Evolutionary conservation across 2,329 filamentous ascomycete species (phyloP).

Genomic region (Aspergillus terreus): DNA sequence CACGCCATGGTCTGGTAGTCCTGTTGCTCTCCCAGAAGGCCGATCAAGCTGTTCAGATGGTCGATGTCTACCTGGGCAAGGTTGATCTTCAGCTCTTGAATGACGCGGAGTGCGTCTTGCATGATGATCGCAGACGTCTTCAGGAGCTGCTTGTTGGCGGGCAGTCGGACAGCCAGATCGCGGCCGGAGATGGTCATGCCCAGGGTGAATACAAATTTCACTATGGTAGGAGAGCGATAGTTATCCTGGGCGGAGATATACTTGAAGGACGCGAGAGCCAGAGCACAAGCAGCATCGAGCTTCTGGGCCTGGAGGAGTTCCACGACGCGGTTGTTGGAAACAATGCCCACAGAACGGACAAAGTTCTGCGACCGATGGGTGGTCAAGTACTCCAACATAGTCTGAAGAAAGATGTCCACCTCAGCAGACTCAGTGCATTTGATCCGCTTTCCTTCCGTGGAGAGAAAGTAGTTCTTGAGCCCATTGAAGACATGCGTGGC

Average conservation of each 20-base stretch:
- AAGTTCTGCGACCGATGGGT: conserved; percentile 32
- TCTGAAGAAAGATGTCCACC: conserved; percentile 28
- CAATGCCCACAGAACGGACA: conserved; percentile 36
- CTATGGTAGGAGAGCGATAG: conserved; percentile 24
- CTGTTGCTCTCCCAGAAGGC: conserved; percentile 42
- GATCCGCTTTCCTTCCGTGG: conserved; percentile 24
- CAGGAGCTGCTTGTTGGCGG: conserved; percentile 39
- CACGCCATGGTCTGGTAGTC: conserved; percentile 44
- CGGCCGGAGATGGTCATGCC: conserved; percentile 34
- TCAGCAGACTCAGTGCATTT: conserved; percentile 24
- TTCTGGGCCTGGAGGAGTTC: conserved; percentile 26
- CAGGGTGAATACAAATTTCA: conserved; percentile 34
- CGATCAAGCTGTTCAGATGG: conserved; percentile 42
- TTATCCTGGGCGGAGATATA: conserved; percentile 32
- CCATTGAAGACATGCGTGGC: conserved; percentile 26
- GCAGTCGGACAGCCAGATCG: conserved; percentile 16
- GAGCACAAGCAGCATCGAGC: conserved; percentile 29
- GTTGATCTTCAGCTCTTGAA: conserved; percentile 41
- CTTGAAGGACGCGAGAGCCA: conserved; percentile 31
- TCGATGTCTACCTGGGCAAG: conserved; percentile 39
- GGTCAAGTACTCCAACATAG: conserved; percentile 31
- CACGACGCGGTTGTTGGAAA: conserved; percentile 24
- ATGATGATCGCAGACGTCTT: conserved; percentile 40
- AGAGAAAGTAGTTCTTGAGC: conserved; percentile 29
- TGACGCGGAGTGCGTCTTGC: conserved; percentile 37